Evolutionary conservation across 2,329 filamentous ascomycete genomes (phyloP).

Genomic region (Cercospora sp.): DNA sequence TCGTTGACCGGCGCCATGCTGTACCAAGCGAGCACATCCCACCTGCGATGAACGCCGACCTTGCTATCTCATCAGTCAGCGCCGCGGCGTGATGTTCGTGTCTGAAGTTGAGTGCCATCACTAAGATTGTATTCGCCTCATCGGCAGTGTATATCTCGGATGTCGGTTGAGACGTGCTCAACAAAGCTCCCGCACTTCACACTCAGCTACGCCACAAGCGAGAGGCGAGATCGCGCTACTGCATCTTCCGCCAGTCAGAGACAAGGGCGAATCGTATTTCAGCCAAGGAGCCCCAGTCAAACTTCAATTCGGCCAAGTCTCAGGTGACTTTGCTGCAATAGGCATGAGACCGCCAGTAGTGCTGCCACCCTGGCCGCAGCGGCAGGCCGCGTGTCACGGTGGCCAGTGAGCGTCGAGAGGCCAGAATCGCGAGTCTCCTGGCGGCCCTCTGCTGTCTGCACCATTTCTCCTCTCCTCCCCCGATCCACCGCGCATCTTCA

Average conservation of each 20-base stretch:
- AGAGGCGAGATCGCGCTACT: conserved; percentile 6
- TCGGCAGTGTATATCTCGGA: not conserved
- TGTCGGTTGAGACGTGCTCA: conserved; percentile 9
- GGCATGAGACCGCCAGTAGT: not conserved
- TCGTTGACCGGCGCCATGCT: not conserved
- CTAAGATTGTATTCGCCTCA: not conserved
- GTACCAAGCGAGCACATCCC: not conserved
- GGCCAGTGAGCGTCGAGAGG: conserved; percentile 5
- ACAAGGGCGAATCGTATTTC: not conserved
- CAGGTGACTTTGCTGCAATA: not conserved
- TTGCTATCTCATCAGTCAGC: not conserved
- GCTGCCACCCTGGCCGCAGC: not conserved
- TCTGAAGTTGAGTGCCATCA: not conserved
- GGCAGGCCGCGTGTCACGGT: conserved; percentile 1
- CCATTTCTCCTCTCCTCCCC: not conserved
- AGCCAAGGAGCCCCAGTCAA: conserved; percentile 1
- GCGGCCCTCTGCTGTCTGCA: not conserved
- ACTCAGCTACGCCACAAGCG: conserved; percentile 5
- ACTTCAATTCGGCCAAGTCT: not conserved
- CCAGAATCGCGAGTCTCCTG: conserved; percentile 1
- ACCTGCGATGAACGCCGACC: not conserved
- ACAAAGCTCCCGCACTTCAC: conserved; percentile 6
- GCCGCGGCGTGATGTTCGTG: not conserved
- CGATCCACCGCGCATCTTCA: not conserved
- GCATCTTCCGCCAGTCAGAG: conserved; percentile 4